A percentile compares a stretch with the other conserved stretches of the same genome.
These are phyloP conservation scores for Trichophyton mentagrophytes DNA, from an alignment of 2,329 filamentous ascomycete genomes.

Conservation along the genomic window DNA sequence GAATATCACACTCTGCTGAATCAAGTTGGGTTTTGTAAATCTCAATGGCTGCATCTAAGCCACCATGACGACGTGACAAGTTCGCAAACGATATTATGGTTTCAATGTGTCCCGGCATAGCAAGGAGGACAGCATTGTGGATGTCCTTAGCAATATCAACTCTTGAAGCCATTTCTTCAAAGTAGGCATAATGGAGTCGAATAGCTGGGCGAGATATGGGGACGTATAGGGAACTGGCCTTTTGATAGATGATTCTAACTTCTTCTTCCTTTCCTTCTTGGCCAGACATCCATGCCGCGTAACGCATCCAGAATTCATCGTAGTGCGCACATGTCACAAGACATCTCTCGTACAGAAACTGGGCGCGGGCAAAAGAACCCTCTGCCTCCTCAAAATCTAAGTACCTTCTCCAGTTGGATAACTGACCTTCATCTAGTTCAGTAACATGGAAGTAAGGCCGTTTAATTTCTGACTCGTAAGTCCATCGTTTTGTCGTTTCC, in stretches of 20 bases:
- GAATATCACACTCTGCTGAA: slow-evolving; percentile 55
- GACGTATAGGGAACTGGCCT: slow-evolving; percentile 72
- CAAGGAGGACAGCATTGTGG: slow-evolving; percentile 63
- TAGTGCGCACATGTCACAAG: slow-evolving; percentile 87
- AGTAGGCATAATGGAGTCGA: slow-evolving; percentile 82
- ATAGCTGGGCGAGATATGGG: slow-evolving; percentile 74
- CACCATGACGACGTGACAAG: slow-evolving; percentile 67
- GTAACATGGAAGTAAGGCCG: slow-evolving; percentile 94
- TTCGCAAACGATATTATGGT: slow-evolving; percentile 82
- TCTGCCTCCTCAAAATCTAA: slow-evolving; percentile 88
- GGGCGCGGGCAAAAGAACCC: slow-evolving; percentile 59
- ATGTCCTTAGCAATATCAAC: slow-evolving; percentile 71
- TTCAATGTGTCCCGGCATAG: slow-evolving; percentile 70
- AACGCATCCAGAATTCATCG: slow-evolving; percentile 97
- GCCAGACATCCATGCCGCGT: slow-evolving; percentile 81
- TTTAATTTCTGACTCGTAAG: slow-evolving; percentile 88
- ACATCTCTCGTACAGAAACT: slow-evolving; percentile 87
- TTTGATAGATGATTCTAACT: slow-evolving; percentile 79
- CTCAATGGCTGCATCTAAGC: slow-evolving; percentile 70
- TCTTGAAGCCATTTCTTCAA: slow-evolving; percentile 74
- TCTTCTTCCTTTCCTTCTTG: slow-evolving; percentile 76
- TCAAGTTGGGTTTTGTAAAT: slow-evolving; percentile 74
- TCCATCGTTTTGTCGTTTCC: slow-evolving; percentile 88
- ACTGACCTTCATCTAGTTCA: slow-evolving; percentile 71
- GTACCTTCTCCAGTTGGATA: slow-evolving; percentile 89